Evolutionary conservation across 2,329 filamentous ascomycete species (phyloP).

Genomic region (Ambrosiella xylebori): DNA sequence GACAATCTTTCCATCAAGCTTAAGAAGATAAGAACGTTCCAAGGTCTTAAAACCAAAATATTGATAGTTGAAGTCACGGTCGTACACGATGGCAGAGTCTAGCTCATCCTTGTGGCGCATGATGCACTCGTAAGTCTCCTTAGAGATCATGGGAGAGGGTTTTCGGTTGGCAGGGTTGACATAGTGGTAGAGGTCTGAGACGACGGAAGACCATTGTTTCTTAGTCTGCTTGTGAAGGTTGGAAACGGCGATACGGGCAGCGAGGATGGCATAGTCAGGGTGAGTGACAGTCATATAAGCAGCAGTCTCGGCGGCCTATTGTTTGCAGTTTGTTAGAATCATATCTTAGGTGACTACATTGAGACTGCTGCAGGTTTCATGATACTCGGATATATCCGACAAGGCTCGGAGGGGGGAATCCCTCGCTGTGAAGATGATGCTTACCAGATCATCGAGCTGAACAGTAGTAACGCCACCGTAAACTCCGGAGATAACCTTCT

Average conservation of each 20-base stretch:
- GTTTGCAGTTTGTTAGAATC: constrained; percentile 13
- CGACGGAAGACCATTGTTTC: constrained; percentile 96
- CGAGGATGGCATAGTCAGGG: constrained; percentile 96
- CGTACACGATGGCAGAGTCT: constrained; percentile 97
- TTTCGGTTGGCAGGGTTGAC: constrained; percentile 82
- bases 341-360: background rate
- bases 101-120: constrained; percentile 95
- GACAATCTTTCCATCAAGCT: constrained; percentile 87
- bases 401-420: background rate
- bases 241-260: constrained; percentile 93
- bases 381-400: background rate
- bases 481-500: constrained; percentile 98
- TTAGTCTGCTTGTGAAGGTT: constrained; percentile 99
- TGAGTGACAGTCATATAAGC: constrained; percentile 99
- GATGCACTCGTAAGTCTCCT: constrained; percentile 77
- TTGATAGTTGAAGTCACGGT: constrained; percentile 99
- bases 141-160: constrained; percentile 83
- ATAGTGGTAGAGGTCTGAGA: constrained; percentile 88
- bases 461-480: constrained; percentile 96
- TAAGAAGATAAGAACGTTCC: constrained; percentile 91
- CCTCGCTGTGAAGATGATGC: constrained; percentile 23
- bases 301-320: constrained; percentile 87
- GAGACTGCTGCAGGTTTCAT: too few relatives aligned
- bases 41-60: constrained; percentile 99
- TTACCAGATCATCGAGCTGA: constrained; percentile 89